phyloP scores from a whole-genome alignment of 352 stramenopile genomes.

The Globisporangium nodosum region DNA sequence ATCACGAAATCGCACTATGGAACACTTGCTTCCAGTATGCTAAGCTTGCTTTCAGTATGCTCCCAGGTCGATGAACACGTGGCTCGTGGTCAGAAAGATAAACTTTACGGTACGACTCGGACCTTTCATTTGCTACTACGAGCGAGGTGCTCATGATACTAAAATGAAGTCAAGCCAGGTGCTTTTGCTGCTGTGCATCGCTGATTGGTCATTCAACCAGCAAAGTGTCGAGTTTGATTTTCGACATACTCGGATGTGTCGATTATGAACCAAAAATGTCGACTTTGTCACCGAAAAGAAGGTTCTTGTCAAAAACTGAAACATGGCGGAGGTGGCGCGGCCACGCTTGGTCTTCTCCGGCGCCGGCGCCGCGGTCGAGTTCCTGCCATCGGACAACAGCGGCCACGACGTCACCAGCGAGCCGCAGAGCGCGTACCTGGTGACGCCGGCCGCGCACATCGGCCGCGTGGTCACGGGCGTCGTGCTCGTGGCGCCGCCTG shows the following conservation, averaged over 20 bases:
- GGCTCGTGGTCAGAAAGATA: too few relatives aligned
- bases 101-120: too few relatives aligned
- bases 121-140: too few relatives aligned
- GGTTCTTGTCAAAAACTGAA: neutral
- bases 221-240: too few relatives aligned
- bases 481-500: constrained; percentile 55
- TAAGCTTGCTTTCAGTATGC: neutral
- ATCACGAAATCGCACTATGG: neutral
- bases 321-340: constrained; percentile 24
- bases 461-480: constrained; percentile 81
- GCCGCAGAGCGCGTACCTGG: constrained; percentile 54
- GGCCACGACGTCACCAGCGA: constrained; percentile 1
- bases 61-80: too few relatives aligned
- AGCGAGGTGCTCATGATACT: too few relatives aligned
- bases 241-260: too few relatives aligned
- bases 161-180: too few relatives aligned
- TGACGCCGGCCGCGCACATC: constrained; percentile 65
- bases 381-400: constrained; percentile 15
- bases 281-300: too few relatives aligned
- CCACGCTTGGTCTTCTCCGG: constrained; percentile 42
- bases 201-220: too few relatives aligned
- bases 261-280: too few relatives aligned
- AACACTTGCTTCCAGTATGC: neutral
- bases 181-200: too few relatives aligned
- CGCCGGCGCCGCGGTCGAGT: constrained; percentile 41